These are phyloP conservation scores for Nannochloris sp. DNA, from an alignment of 139 green algal species.

Conservation along the genomic window DNA sequence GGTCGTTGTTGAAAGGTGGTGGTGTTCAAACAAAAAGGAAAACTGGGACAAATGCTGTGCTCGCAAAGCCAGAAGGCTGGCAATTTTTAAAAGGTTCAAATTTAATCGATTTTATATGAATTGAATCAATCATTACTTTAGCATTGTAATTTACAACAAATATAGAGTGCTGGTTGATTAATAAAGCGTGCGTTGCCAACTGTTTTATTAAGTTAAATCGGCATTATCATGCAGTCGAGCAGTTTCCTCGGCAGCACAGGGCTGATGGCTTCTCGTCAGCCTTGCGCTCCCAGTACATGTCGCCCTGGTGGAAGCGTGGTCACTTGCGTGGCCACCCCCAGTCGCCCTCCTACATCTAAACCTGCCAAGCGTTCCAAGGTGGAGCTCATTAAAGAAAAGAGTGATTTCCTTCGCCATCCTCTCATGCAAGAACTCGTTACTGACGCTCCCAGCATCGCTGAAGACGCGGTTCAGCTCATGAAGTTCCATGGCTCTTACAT, in stretches of 20 bases:
- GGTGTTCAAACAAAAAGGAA: no score
- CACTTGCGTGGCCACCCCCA: slow-evolving; percentile 54
- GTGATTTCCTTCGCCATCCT: slow-evolving; percentile 92
- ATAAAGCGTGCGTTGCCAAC: no score
- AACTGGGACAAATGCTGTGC: no score
- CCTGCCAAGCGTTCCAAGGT: slow-evolving; percentile 75
- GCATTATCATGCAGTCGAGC: neutral
- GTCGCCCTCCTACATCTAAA: slow-evolving; percentile 57
- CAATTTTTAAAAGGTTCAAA: no score
- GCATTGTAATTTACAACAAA: no score
- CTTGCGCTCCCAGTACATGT: neutral
- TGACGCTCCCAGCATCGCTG: slow-evolving; percentile 73
- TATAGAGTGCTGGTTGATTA: no score
- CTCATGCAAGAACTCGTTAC: slow-evolving; percentile 92
- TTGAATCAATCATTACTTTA: no score
- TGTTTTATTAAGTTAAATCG: no score
- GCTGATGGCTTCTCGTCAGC: neutral
- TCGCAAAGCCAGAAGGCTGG: no score
- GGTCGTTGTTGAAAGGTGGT: no score
- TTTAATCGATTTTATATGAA: no score
- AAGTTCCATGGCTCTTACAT: slow-evolving; percentile 99
- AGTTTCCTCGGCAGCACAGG: neutral
- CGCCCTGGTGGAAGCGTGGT: neutral
- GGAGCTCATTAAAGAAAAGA: slow-evolving; percentile 96
- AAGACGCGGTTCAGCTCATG: slow-evolving; percentile 93